Evolutionary conservation across 805 yeast species (phyloP).

Genomic region (Lipomyces oligophaga): DNA sequence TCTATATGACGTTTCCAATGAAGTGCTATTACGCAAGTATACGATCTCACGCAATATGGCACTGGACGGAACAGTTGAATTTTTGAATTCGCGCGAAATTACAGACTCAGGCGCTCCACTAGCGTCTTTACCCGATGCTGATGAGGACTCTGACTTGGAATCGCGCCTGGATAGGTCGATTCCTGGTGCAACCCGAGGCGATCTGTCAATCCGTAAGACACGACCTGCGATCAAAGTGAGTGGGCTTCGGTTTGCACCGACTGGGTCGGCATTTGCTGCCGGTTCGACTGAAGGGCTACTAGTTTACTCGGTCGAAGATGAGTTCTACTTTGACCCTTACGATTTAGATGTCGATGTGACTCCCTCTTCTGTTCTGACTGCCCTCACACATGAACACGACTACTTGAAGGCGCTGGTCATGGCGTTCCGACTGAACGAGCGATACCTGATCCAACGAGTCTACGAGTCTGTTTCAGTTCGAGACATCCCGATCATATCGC

Average conservation of each 20-base stretch:
- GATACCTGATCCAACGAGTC: slow-evolving; percentile 62
- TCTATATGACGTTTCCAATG: slow-evolving; percentile 83
- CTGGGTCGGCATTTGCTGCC: slow-evolving; percentile 85
- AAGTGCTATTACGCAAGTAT: slow-evolving; percentile 77
- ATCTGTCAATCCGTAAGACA: slow-evolving; percentile 66
- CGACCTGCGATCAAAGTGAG: slow-evolving; percentile 84
- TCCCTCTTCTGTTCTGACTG: slow-evolving; percentile 65
- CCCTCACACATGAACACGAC: slow-evolving; percentile 48
- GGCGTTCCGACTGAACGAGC: slow-evolving; percentile 90
- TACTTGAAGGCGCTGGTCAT: slow-evolving; percentile 78
- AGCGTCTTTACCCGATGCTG: slow-evolving; percentile 76
- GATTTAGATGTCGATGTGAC: slow-evolving; percentile 92
- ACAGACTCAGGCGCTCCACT: slow-evolving; percentile 87
- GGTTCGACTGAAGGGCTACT: slow-evolving; percentile 92
- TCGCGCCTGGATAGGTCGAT: slow-evolving; percentile 69
- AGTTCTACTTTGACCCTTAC: slow-evolving; percentile 82
- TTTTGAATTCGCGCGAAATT: slow-evolving; percentile 73
- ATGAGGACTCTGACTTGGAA: slow-evolving; percentile 80
- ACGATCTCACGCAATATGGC: slow-evolving; percentile 86
- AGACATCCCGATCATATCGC: slow-evolving; percentile 63
- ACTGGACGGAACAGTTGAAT: slow-evolving; percentile 78
- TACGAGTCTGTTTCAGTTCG: slow-evolving; percentile 68
- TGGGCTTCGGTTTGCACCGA: slow-evolving; percentile 78
- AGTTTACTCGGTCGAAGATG: slow-evolving; percentile 73
- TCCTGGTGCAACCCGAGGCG: slow-evolving; percentile 87